These are phyloP conservation scores for Magnusiomyces suaveolens DNA, from an alignment of 1,139 yeast species.

Conservation along the genomic window DNA sequence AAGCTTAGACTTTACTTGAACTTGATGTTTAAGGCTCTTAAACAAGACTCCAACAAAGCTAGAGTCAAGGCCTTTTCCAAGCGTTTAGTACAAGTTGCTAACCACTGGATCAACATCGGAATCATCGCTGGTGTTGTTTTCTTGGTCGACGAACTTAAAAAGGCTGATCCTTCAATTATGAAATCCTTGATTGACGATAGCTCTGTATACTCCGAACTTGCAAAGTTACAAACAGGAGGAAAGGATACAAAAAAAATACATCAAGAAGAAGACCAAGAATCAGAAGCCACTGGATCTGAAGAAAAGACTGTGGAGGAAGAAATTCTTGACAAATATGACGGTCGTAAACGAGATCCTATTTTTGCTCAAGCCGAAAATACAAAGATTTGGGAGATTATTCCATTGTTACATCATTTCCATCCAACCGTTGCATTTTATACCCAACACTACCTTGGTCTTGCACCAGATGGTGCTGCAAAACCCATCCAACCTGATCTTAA, in stretches of 20 bases:
- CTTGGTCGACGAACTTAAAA: slow-evolving; percentile 59
- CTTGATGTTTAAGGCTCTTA: slow-evolving; percentile 71
- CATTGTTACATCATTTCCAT: slow-evolving; percentile 73
- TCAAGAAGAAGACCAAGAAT: not conserved
- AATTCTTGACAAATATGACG: slow-evolving; percentile 48
- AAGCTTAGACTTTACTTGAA: slow-evolving; percentile 76
- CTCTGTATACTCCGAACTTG: not conserved
- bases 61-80: slow-evolving; percentile 86
- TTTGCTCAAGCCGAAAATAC: slow-evolving; percentile 74
- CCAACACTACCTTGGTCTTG: slow-evolving; percentile 28
- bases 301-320: slow-evolving; percentile 26
- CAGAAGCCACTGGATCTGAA: slow-evolving; percentile 10
- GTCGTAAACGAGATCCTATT: slow-evolving; percentile 83
- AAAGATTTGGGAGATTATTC: slow-evolving; percentile 77
- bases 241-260: not conserved
- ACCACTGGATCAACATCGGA: slow-evolving; percentile 82
- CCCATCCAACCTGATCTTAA: slow-evolving; percentile 77
- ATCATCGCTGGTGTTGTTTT: slow-evolving; percentile 84
- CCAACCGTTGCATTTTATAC: slow-evolving; percentile 88
- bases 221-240: not conserved
- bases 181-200: slow-evolving; percentile 33
- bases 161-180: slow-evolving; percentile 42
- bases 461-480: slow-evolving; percentile 40
- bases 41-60: slow-evolving; percentile 52
- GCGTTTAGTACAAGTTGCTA: slow-evolving; percentile 75